Percentiles rank a stretch among this genome's conserved stretches.
Conservation (phyloP, 2,329 filamentous ascomycete species). For the Botrytis sinoallii region DNA sequence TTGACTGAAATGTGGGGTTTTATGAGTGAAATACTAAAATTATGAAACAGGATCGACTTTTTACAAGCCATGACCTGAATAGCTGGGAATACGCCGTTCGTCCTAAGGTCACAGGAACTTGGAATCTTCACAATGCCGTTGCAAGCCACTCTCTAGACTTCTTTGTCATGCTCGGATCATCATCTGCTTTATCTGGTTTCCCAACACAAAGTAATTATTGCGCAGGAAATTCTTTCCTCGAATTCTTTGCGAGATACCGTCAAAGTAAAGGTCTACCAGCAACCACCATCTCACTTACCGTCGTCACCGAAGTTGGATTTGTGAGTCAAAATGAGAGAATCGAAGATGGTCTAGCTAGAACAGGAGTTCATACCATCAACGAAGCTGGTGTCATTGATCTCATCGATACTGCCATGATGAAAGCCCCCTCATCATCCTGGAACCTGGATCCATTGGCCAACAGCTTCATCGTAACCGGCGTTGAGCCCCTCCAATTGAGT, state of each 20-base stretch:
- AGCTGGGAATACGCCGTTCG: conserved; percentile 23
- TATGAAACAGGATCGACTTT: conserved; percentile 6
- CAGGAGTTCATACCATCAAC: conserved; percentile 24
- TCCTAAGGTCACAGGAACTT: conserved; percentile 38
- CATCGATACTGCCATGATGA: conserved; percentile 27
- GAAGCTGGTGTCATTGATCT: conserved; percentile 24
- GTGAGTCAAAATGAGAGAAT: conserved; percentile 35
- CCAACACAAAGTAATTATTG: conserved; percentile 41
- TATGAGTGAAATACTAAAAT: background rate
- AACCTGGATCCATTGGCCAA: conserved; percentile 1
- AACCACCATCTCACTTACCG: conserved; percentile 33
- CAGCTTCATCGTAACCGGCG: conserved; percentile 1
- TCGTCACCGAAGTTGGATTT: conserved; percentile 41
- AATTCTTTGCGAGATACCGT: conserved; percentile 37
- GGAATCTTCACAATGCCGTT: conserved; percentile 24
- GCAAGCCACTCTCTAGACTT: conserved; percentile 37
- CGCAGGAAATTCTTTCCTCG: conserved; percentile 41
- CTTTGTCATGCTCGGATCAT: conserved; percentile 38
- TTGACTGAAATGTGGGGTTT: background rate
- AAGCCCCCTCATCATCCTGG: background rate
- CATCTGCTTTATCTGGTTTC: conserved; percentile 35
- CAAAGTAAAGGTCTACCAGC: conserved; percentile 31
- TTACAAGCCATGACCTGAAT: background rate
- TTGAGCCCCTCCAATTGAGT: conserved; percentile 4
- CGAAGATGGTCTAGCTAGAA: conserved; percentile 16